Evolutionary conservation across 179 eudicot genomes (phyloP), one percentile per base, ranked within the genome.

Genomic region (Carnegiea gigantea): DNA sequence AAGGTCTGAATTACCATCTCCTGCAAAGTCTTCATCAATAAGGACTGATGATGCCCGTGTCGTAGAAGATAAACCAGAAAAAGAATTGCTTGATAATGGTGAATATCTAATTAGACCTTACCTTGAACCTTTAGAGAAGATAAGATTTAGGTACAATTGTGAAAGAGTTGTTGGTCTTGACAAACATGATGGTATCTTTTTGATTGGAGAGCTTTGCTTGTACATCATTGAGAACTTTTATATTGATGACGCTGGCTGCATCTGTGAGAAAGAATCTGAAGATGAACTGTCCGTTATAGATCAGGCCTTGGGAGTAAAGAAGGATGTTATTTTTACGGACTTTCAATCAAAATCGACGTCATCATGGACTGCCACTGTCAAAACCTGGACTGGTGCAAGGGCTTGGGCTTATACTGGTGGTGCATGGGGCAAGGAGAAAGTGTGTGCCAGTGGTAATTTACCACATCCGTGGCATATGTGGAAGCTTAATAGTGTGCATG

Each of bases 381-480:
- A 92, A 79, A 83, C 92, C 11, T 87, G 84, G 73, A 79, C 85
- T 73, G 99, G 98, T 54, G 98, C 98, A 77, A 91, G 98, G 89
- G 98, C 99, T 78, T 97, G 99, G 99, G 98, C 98, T 9, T 95
- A 92, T 80, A 93, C 85, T 87, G 98, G 99, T 80, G 98, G 99
- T 83, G 99, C 98, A 53, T 97, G 99, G 99, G 99, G 98, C 76
- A 95, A 95, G 87, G 99, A 95, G 88, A 92, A 90, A 85, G 90
- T 90, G 26, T 81, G 92, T 79, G 84, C 88, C 75, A 90, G 93
- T 79, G 88, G 97, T 82, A 90, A 89, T 82, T 86, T 95, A 75
- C 98, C 98, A 76, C 99, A 97, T 88, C 90, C 88, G 59, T 95
- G 98, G 99, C 94, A 84, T 48, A 93, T 93, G 95, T 97, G 99